Evolutionary conservation across 805 yeast species (phyloP).

Genomic region (Yarrowia porcina): DNA sequence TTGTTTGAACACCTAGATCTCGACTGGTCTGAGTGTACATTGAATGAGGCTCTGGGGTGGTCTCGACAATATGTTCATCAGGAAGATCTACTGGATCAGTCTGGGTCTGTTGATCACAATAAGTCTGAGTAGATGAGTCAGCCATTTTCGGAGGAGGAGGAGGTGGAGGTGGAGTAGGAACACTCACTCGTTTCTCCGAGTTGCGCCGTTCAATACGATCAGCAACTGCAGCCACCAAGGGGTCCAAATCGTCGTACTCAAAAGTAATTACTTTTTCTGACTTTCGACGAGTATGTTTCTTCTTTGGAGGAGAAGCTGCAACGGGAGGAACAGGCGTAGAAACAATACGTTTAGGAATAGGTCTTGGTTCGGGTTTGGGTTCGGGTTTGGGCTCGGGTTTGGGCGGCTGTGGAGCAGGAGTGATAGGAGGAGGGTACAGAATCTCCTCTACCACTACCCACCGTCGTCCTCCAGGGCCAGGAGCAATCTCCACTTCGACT

Average conservation of each 20-base stretch:
- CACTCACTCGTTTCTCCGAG: neutral
- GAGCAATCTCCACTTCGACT: constrained; percentile 74
- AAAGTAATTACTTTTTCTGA: constrained; percentile 23
- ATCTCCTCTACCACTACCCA: constrained; percentile 38
- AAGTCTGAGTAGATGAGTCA: constrained; percentile 19
- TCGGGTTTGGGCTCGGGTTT: neutral
- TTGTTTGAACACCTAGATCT: constrained; percentile 7
- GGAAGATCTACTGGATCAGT: constrained; percentile 16
- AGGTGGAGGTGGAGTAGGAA: neutral
- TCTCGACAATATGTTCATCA: constrained; percentile 1
- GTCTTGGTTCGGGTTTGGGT: neutral
- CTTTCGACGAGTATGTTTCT: constrained; percentile 22
- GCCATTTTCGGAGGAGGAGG: constrained; percentile 13
- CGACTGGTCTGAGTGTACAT: neutral
- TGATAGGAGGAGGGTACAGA: constrained; percentile 30
- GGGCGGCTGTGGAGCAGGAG: neutral
- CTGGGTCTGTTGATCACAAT: constrained; percentile 20
- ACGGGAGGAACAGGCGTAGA: neutral
- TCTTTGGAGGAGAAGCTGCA: constrained; percentile 3
- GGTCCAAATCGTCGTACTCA: constrained; percentile 24
- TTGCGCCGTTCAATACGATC: constrained; percentile 20
- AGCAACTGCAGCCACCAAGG: constrained; percentile 26
- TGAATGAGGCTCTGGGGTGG: neutral
- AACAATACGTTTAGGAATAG: neutral
- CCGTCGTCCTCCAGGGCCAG: constrained; percentile 46